Evolutionary conservation across 306 rosid species (phyloP), one percentile per base, ranked within the genome.

Genomic region (Malus orientalis): DNA sequence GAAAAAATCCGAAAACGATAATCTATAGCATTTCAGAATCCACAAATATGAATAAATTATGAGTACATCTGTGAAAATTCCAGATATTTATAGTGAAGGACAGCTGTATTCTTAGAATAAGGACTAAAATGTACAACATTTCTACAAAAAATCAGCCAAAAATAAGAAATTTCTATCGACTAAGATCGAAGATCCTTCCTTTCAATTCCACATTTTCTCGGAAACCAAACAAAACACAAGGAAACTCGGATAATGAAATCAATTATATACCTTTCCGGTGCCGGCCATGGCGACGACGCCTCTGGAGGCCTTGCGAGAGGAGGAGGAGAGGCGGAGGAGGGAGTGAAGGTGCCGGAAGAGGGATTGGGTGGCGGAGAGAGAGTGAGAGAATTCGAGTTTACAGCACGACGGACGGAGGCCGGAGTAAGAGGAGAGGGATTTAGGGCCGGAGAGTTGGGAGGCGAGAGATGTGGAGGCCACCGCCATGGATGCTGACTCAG

Each of bases 241-340:
- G 25, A 64, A 32, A 44, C n/a, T 30, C 12, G 6, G 49, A 45
- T 63, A n/a, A 30, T 19, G 22, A 7, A 51, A 51, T 18, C 18
- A 60, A 65, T 0, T 1, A 69, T 5, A 5, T 16, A 95, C 99
- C 96, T 89, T 95, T 78, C 96, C 99, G 4, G 97, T 59, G 84
- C 97, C 93, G 59, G 97, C 96, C 99, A 95, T 95, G 87, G 93
- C 75, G 57, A 92, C 73, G 23, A 92, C 85, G 66, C 88, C 67
- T 30, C 96, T 91, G 76, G 89, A 86, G 79, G 85, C 84, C 79
- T 87, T 95, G 76, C 82, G 54, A 12, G 96, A 83, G 68, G 89
- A 27, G 10, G 97, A 40, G 12, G 99, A 83, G 15, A 90, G 73
- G 70, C 91, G 93, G 79, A 90, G 85, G 63, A 85, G 89, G 62